A percentile compares a stretch with the other conserved stretches of the same genome.
Conservation (phyloP, 2,329 filamentous ascomycete species). For the Diaporthe aspalathi region DNA sequence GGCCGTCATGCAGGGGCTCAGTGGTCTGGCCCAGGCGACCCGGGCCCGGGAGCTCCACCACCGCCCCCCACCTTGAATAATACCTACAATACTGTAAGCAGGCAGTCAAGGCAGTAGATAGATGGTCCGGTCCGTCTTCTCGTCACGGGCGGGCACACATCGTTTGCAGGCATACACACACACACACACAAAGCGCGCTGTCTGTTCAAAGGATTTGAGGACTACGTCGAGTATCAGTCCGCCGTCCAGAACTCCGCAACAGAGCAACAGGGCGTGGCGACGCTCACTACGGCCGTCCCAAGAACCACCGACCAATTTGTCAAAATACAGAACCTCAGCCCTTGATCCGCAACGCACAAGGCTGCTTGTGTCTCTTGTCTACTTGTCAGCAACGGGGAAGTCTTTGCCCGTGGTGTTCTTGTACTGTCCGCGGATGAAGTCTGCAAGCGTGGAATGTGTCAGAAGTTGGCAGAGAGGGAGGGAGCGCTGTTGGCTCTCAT, state of each 20-base stretch:
- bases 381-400: slow-evolving; percentile 77
- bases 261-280: no score
- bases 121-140: no score
- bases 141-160: no score
- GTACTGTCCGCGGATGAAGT: slow-evolving; percentile 78
- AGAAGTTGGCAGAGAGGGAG: background rate
- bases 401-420: slow-evolving; percentile 76
- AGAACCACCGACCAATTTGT: no score
- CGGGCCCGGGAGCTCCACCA: no score
- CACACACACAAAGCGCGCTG: background rate
- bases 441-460: slow-evolving; percentile 52
- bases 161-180: background rate
- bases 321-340: background rate
- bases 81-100: no score
- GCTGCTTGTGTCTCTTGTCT: slow-evolving; percentile 42
- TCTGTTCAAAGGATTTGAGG: background rate
- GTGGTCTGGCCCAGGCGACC: background rate
- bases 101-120: no score
- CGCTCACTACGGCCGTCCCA: no score
- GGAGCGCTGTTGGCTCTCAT: background rate
- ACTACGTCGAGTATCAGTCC: no score
- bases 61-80: no score
- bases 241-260: background rate
- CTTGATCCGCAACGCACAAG: background rate
- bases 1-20: background rate